Evolutionary conservation across 441 rosid species (phyloP), one percentile per base, ranked within the genome.

Genomic region (Macaranga tanarius): DNA sequence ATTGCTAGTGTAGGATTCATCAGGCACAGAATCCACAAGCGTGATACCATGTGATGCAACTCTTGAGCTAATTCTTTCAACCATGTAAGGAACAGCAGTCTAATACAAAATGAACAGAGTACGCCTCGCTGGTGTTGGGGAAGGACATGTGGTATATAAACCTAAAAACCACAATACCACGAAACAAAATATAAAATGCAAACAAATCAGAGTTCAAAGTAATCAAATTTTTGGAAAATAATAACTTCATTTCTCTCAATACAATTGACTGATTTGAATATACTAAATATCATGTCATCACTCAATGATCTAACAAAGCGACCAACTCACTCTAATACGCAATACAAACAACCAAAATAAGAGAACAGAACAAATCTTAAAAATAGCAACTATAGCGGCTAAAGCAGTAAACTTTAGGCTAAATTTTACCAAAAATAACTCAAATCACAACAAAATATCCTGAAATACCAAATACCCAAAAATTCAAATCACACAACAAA

Each of bases 71-170:
- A 92, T 86, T 85, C 98, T 88, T 75, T 91, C 97, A 0, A 92
- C 89, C 44, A 95, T 85, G 75, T 92, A 95, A 25, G 98, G 97
- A 78, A 91, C 82, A 2, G 93, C 89, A 4, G 95, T 86, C 69
- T 91, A 95, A 67, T 87, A 92, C 38, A 95, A 69, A 63, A 95
- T 92, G 80, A 90, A 92, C 79, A 95, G 90, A 51, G 91, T 86
- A 55, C 95, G 94, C 78, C 96, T 87, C 20, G 99, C 99, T 6
- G 97, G 99, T 42, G 97, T 92, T 15, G 98, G 99, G 97, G 85
- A 70, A 91, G 95, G 47, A 93, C 87, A 73, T 86, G 83, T 47
- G 86, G 83, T 74, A 95, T 95, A 59, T 92, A 82, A 80, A 92
- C 95, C 97, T 90, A 76, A 61, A 26, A 67, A 67, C 77, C 25